Evolutionary conservation across 306 rosid genomes (phyloP).

Genomic region (Begonia loranthoides): DNA sequence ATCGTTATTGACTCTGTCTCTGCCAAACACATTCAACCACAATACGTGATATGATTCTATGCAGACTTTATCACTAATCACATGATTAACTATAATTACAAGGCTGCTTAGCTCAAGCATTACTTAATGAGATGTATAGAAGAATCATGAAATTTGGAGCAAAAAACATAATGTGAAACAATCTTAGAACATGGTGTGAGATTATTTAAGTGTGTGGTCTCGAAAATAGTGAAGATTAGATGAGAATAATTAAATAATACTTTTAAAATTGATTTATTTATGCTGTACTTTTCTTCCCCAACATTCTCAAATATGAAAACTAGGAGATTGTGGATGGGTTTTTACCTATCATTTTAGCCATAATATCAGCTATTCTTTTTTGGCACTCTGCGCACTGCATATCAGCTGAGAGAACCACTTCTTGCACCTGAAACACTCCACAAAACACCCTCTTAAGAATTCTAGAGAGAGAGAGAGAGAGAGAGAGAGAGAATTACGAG

Average conservation of each 20-base stretch:
- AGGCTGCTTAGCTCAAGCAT: neutral
- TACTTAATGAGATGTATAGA: neutral
- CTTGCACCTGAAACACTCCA: slow-evolving; percentile 36
- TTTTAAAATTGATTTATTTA: no score
- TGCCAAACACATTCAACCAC: slow-evolving; percentile 13
- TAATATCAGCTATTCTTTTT: slow-evolving; percentile 51
- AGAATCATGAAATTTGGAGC: neutral
- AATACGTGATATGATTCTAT: no score
- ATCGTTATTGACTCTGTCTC: slow-evolving; percentile 55
- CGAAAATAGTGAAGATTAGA: neutral
- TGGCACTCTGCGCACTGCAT: slow-evolving; percentile 47
- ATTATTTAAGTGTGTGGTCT: neutral
- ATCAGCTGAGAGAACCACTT: slow-evolving; percentile 63
- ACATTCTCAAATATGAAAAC: neutral
- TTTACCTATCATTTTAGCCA: slow-evolving; percentile 50
- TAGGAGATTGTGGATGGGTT: neutral
- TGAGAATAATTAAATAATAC: neutral
- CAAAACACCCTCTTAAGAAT: neutral
- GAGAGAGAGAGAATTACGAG: neutral
- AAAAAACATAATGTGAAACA: neutral
- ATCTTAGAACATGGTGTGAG: neutral
- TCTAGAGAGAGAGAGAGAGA: neutral
- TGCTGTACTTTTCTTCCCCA: no score
- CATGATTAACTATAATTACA: neutral
- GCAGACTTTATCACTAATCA: no score